phyloP scores from a whole-genome alignment of 2,329 filamentous ascomycete genomes.

The Penicillium crustosum region DNA sequence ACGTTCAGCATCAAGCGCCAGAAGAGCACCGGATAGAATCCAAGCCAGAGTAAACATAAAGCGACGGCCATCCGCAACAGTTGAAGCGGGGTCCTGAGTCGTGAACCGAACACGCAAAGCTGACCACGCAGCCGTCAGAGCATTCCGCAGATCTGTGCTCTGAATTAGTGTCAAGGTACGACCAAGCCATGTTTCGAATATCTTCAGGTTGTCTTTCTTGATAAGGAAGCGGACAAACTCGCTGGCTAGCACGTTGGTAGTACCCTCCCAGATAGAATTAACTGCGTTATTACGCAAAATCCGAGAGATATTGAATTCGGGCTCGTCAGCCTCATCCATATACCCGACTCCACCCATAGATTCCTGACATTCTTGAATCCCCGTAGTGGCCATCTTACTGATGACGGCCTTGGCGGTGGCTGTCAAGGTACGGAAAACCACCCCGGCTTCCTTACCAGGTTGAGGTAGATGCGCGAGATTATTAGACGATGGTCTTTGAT shows the following conservation, averaged over 20 bases:
- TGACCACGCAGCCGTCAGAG: conserved; percentile 19
- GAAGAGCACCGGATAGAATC: conserved; percentile 36
- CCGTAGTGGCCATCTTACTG: conserved; percentile 32
- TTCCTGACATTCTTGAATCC: conserved; percentile 41
- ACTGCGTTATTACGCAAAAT: conserved; percentile 63
- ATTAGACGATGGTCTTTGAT: conserved; percentile 39
- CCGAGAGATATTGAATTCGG: conserved; percentile 65
- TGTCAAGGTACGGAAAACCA: conserved; percentile 33
- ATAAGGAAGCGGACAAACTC: conserved; percentile 46
- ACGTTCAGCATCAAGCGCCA: conserved; percentile 41
- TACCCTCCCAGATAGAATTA: conserved; percentile 67
- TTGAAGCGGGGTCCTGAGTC: conserved; percentile 15
- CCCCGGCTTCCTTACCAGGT: conserved; percentile 23
- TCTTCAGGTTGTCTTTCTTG: conserved; percentile 24
- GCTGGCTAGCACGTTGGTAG: conserved; percentile 66
- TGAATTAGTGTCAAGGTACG: conserved; percentile 31
- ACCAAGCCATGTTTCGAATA: conserved; percentile 45
- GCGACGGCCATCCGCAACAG: conserved; percentile 34
- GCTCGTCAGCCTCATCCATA: conserved; percentile 48
- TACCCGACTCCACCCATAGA: conserved; percentile 42
- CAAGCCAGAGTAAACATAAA: conserved; percentile 40
- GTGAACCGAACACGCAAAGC: conserved; percentile 18
- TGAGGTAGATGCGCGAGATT: conserved; percentile 51
- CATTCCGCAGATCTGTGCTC: conserved; percentile 1
- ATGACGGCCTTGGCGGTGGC: conserved; percentile 38